These are phyloP conservation scores for Ogataea dorogensis DNA, from an alignment of 805 yeast genomes.

Conservation along the genomic window DNA sequence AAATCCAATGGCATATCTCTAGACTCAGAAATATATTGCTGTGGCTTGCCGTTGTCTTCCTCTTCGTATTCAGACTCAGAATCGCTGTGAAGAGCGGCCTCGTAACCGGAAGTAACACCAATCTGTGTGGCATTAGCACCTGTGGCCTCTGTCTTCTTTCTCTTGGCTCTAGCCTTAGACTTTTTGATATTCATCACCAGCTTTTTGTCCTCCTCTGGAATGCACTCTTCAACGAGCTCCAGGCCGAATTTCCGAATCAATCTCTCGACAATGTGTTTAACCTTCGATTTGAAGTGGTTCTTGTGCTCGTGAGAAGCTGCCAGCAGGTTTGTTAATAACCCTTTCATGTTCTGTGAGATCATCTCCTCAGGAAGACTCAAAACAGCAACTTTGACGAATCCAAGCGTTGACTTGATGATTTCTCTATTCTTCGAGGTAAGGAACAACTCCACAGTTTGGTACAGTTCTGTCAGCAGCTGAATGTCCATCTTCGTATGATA, in stretches of 20 bases:
- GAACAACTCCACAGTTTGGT: constrained; percentile 84
- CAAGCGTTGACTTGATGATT: constrained; percentile 90
- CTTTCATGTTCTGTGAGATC: constrained; percentile 63
- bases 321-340: constrained; percentile 68
- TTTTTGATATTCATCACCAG: constrained; percentile 83
- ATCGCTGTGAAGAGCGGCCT: constrained; percentile 81
- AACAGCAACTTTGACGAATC: constrained; percentile 88
- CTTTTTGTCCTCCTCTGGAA: constrained; percentile 89
- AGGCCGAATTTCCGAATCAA: constrained; percentile 87
- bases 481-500: constrained; percentile 64
- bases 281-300: constrained; percentile 90
- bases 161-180: constrained; percentile 77
- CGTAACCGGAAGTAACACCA: constrained; percentile 80
- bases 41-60: constrained; percentile 33
- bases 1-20: constrained; percentile 80
- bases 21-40: constrained; percentile 74
- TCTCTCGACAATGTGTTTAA: constrained; percentile 90
- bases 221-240: constrained; percentile 73
- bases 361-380: constrained; percentile 77
- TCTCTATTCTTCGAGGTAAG: constrained; percentile 89
- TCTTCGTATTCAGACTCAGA: constrained; percentile 53
- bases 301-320: constrained; percentile 95
- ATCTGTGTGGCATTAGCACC: constrained; percentile 20
- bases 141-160: constrained; percentile 50
- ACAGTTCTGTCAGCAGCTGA: constrained; percentile 66